Percentiles rank a stretch among this genome's conserved stretches.
Conservation (phyloP, 2,329 filamentous ascomycete species). For the Clarireedia sp. region DNA sequence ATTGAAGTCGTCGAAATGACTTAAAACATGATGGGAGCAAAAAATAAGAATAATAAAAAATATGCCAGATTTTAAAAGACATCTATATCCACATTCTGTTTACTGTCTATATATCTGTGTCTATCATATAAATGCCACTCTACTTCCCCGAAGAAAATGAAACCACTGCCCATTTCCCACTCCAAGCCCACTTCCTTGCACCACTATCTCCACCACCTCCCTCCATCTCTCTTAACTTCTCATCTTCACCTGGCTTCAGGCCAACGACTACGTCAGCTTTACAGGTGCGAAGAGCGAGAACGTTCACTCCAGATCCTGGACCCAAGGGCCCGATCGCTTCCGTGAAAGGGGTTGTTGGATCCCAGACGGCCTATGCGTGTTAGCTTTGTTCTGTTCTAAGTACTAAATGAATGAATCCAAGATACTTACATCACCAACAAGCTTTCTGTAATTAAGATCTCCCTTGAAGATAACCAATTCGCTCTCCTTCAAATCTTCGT, state of each 20-base stretch:
- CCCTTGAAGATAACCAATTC: conserved; percentile 96
- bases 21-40: too few species aligned
- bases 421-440: conserved; percentile 72
- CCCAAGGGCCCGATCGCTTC: conserved; percentile 82
- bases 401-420: conserved; percentile 4
- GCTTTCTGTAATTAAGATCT: conserved; percentile 91
- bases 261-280: conserved; percentile 96
- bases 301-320: conserved; percentile 70
- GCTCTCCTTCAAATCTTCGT: conserved; percentile 70
- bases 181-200: conserved; percentile 85
- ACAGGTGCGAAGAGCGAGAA: conserved; percentile 83
- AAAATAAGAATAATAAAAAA: too few species aligned
- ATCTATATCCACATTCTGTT: background rate
- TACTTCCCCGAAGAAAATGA: conserved; percentile 67
- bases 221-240: conserved; percentile 61
- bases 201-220: conserved; percentile 58
- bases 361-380: conserved; percentile 59
- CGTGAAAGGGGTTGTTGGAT: conserved; percentile 77
- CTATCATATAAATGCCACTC: background rate
- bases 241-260: conserved; percentile 72
- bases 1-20: too few species aligned
- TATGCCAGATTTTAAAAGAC: too few species aligned
- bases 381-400: conserved; percentile 5
- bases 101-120: background rate
- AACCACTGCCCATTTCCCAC: conserved; percentile 93